Percentiles rank a stretch among this genome's conserved stretches.
These are phyloP conservation scores for Tylopilus sp. DNA, from an alignment of 768 basidiomycete species.

Conservation along the genomic window DNA sequence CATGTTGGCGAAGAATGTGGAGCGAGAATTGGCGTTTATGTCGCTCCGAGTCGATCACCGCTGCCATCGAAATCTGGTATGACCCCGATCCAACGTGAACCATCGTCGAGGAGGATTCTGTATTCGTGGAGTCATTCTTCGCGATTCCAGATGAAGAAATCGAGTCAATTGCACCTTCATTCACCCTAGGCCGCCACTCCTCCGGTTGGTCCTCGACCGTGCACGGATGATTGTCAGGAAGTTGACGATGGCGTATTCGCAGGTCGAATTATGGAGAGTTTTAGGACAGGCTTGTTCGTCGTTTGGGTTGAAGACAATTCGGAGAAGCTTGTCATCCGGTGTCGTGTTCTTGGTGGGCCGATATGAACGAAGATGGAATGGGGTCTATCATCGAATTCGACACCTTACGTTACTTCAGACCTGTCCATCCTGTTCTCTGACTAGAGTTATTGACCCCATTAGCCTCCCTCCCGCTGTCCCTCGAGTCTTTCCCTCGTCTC, in stretches of 20 bases:
- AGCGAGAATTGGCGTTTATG: slow-evolving; percentile 92
- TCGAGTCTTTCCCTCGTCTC: too few relatives aligned
- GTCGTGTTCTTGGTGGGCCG: slow-evolving; percentile 84
- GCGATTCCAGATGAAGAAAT: slow-evolving; percentile 98
- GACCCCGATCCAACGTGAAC: slow-evolving; percentile 91
- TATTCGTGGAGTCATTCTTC: slow-evolving; percentile 99
- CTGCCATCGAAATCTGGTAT: slow-evolving; percentile 96
- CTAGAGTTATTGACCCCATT: too few relatives aligned
- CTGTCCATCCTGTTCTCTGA: too few relatives aligned
- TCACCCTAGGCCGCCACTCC: slow-evolving; percentile 98
- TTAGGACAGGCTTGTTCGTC: slow-evolving; percentile 94
- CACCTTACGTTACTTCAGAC: too few relatives aligned
- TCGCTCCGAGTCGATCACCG: slow-evolving; percentile 91
- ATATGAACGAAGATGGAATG: slow-evolving; percentile 82
- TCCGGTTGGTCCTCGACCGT: slow-evolving; percentile 95
- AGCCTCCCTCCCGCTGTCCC: too few relatives aligned
- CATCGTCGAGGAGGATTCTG: slow-evolving; percentile 92
- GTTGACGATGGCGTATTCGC: slow-evolving; percentile 92
- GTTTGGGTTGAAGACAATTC: slow-evolving; percentile 99
- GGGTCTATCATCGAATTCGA: too few relatives aligned
- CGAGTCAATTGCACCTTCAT: slow-evolving; percentile 83
- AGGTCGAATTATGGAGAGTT: slow-evolving; percentile 87
- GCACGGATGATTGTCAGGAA: slow-evolving; percentile 98
- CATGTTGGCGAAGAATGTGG: slow-evolving; percentile 77
- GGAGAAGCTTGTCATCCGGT: slow-evolving; percentile 94